Conservation (phyloP, 768 basidiomycete genomes). For the Kwoniella pini region DNA sequence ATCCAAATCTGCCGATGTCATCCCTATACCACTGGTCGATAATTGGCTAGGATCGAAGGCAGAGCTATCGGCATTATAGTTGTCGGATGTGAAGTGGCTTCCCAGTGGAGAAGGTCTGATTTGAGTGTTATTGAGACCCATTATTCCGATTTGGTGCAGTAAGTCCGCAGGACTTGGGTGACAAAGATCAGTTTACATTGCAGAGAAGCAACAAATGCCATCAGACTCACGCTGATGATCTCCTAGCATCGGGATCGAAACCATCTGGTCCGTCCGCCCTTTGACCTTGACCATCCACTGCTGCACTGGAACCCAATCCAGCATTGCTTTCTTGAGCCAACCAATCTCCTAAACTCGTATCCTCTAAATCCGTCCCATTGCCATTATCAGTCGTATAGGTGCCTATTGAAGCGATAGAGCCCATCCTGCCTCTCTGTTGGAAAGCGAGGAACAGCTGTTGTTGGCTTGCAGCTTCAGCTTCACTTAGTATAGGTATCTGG, state of each 20-base stretch:
- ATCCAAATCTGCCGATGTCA: background rate
- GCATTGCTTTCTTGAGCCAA: background rate
- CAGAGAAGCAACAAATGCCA: background rate
- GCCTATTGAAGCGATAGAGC: constrained; percentile 43
- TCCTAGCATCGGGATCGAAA: constrained; percentile 35
- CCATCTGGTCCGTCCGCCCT: constrained; percentile 23
- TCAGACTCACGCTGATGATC: constrained; percentile 51
- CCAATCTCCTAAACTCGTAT: constrained; percentile 12
- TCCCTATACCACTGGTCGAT: background rate
- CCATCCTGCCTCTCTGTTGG: constrained; percentile 38
- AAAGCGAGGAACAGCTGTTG: constrained; percentile 26
- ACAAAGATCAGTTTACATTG: background rate
- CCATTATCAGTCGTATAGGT: constrained; percentile 41
- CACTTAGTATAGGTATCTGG: constrained; percentile 2
- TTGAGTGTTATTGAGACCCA: constrained; percentile 29
- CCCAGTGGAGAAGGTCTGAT: constrained; percentile 25
- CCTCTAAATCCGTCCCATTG: constrained; percentile 20
- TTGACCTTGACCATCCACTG: background rate
- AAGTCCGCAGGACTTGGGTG: constrained; percentile 37
- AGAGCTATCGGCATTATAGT: background rate
- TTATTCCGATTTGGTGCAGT: constrained; percentile 34
- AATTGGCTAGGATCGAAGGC: background rate
- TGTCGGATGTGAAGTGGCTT: constrained; percentile 16
- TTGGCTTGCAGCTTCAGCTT: constrained; percentile 22
- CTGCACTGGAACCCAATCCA: background rate